Evolutionary conservation across 208 protist genomes (phyloP).

Genomic region (Trypanosoma mega): DNA sequence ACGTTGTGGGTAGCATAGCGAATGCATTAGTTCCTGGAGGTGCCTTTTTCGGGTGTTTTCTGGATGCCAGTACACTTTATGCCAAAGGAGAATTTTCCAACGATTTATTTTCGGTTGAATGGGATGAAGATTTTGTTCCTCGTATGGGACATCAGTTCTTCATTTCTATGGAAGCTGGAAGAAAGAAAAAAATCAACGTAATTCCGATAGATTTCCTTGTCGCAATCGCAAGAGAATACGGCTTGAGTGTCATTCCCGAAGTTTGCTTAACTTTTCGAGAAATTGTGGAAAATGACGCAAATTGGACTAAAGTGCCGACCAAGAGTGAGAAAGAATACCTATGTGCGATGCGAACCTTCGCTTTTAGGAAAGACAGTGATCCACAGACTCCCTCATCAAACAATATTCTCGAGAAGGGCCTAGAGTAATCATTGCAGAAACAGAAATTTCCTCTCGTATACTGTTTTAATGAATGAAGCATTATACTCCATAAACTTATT

Average conservation of each 20-base stretch:
- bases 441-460: no score
- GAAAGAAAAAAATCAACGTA: conserved; percentile 62
- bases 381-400: conserved; percentile 27
- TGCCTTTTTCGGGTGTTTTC: conserved; percentile 70
- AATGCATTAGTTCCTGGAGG: conserved; percentile 83
- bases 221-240: conserved; percentile 61
- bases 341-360: conserved; percentile 60
- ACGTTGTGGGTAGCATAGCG: conserved; percentile 69
- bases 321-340: conserved; percentile 83
- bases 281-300: conserved; percentile 72
- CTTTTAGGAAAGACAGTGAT: conserved; percentile 72
- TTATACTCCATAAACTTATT: no score
- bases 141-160: conserved; percentile 68
- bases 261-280: conserved; percentile 72
- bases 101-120: conserved; percentile 60
- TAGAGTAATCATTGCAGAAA: conserved; percentile 4
- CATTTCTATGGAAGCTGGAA: conserved; percentile 44
- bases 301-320: conserved; percentile 64
- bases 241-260: conserved; percentile 62
- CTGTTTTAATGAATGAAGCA: no score
- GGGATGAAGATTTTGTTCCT: conserved; percentile 58
- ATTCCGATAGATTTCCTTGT: conserved; percentile 83
- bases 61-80: conserved; percentile 63
- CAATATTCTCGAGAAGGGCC: conserved; percentile 1
- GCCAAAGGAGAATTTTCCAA: conserved; percentile 57